Base-by-base conservation (phyloP, 768 basidiomycete species). In the Rhizopogon salebrosus region DNA sequence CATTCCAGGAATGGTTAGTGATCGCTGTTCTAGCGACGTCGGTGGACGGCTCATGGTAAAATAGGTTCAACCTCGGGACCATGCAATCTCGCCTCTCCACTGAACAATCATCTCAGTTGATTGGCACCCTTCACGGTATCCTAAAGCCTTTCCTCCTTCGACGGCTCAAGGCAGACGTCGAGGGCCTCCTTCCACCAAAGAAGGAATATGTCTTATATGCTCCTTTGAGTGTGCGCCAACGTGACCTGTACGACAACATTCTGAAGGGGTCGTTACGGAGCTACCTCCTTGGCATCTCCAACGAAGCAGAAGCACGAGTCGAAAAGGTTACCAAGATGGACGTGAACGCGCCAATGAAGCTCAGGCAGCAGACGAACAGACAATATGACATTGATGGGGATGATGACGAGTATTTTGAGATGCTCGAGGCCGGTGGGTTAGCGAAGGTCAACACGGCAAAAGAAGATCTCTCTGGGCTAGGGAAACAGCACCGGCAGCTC, bases 171-270 rank as follows among this genome's bases (percentile, higher is more conserved):
- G 83, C 75, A 6, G 97, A 99, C 59, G 95, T 98, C 8, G 80
- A 81, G 54, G 78, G 80, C 51, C 64, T 52, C 8, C 73, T 98
- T 4, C 97, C 97, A 0, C 89, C 89, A 3, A 93, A 92, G 72
- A 94, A 94, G 67, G 92, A 94, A 68, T 99, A 99, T 60, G 83
- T 98, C 2, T 78, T 98, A 0, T 95, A 95, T 55, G 93, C 93
- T 0, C 93, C 94, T 0, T 74, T 98, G 6, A 97, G 85, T 51
- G 72, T 81, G 23, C 77, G 78, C 48, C 97, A 98, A 63, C 83
- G 85, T n/a, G 82, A 89, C 53, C 72, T 95, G 23, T 98, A 95
- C 60, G 85, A 93, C 53, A 80, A 80, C 4, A 83, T 95, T 16
- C 73, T 95, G 14, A 76, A 80, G 20, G 85, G 91, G 0, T 80